Base-by-base conservation (phyloP, 352 stramenopile genomes). In the Globisporangium nunn region DNA sequence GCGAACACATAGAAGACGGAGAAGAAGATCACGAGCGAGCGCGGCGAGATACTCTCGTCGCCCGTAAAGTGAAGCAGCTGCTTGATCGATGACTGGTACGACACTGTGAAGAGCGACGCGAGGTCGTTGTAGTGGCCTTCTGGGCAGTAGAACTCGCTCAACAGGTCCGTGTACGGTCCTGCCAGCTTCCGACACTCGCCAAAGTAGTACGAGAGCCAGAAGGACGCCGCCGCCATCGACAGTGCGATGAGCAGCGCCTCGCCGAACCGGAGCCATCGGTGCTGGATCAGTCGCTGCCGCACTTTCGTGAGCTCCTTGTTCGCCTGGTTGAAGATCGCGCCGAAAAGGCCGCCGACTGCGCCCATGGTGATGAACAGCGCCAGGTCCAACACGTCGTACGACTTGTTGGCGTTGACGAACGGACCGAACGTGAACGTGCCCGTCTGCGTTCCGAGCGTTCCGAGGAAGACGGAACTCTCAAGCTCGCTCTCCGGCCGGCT, bases 81-180 rank as follows among this genome's bases (percentile, higher is more conserved):
- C 61, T 97, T 97, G 75, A 96, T 96, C 44, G 86, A 96, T 7
- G 88, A 96, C 61, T 97, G 93, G 56, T 96, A 95, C 28, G 97
- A 93, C 7, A 96, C 92, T 10, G 98, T 97, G 56, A 98, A 98
- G 2, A 99, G 79, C 58, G 89, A 98, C 11, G 95, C 97, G 41
- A 99, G 80, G 71, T 98, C 94, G 63, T 99, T 99, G 79, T 97
- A 99, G 53, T 99, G 74, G 48, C 93, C 96, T 5, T 96, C 82
- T 1, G 87, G 82, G 63, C 97, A 99, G 63, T 97, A 95, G 59
- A 99, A 97, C 30, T 74, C 85, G 14, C 98, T 92, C 3, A 99
- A 75, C 29, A 67, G 76, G 37, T 87, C 72, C n/a, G 54, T 75
- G 65, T 91, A 93, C 12, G 78, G 68, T 6, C 81, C 81, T 0